Evolutionary conservation across 1,284 basidiomycete genomes (phyloP).

Genomic region (Rhodotorula sp.): DNA sequence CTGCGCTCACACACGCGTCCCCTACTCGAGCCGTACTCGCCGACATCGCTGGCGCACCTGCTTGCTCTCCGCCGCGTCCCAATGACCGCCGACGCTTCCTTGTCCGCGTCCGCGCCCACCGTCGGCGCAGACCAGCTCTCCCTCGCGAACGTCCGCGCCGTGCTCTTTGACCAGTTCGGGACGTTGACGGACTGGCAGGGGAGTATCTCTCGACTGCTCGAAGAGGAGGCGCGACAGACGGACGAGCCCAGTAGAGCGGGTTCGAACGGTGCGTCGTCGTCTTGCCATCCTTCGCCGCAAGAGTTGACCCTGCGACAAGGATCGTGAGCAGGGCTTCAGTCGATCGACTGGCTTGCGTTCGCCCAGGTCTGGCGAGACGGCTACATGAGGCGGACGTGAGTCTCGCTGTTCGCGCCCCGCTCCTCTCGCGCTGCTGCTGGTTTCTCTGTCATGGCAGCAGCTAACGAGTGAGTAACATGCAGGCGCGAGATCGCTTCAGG

Average conservation of each 20-base stretch:
- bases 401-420: not conserved
- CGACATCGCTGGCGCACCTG: not conserved
- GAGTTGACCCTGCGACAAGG: too few relatives aligned
- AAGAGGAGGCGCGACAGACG: not conserved
- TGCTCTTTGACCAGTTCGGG: slow-evolving; percentile 58
- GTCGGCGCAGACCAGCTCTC: not conserved
- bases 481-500: slow-evolving; percentile 51
- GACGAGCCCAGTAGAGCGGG: not conserved
- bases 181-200: slow-evolving; percentile 46
- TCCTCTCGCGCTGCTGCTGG: not conserved
- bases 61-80: too few relatives aligned
- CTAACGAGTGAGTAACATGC: too few relatives aligned
- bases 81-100: not conserved
- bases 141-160: slow-evolving; percentile 53
- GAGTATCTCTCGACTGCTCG: slow-evolving; percentile 14
- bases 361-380: slow-evolving; percentile 31
- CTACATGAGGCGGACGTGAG: slow-evolving; percentile 38
- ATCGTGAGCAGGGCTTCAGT: not conserved
- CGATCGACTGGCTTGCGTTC: slow-evolving; percentile 21
- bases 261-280: not conserved
- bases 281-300: too few relatives aligned
- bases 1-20: too few relatives aligned
- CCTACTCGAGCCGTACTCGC: too few relatives aligned
- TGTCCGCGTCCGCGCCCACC: not conserved
- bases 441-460: not conserved